Conservation (phyloP, 495 filamentous ascomycete genomes). For the Penicillium verhagenii region DNA sequence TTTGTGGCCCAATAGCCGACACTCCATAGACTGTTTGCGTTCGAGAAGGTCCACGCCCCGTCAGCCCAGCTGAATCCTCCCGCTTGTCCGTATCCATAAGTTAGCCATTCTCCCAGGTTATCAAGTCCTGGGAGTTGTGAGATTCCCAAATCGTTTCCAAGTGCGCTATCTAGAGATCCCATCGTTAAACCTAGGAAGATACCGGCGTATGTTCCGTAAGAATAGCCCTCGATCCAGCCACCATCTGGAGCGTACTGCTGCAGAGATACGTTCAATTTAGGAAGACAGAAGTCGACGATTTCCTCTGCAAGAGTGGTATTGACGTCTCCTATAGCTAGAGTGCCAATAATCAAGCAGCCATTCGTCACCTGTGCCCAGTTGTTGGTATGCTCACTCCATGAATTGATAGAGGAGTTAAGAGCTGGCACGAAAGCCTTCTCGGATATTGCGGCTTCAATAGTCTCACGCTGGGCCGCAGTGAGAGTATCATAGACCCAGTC, state of each 20-base stretch:
- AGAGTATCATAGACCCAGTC: not conserved
- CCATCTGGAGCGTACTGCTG: not conserved
- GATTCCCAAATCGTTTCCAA: not conserved
- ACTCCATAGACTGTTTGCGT: not conserved
- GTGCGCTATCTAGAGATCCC: not conserved
- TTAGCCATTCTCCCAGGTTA: not conserved
- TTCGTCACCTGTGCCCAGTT: not conserved
- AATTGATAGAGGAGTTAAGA: not conserved
- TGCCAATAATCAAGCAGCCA: not conserved
- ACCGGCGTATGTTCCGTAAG: not conserved
- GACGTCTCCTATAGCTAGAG: not conserved
- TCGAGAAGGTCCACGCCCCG: not conserved
- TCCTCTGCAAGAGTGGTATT: not conserved
- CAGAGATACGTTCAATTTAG: not conserved
- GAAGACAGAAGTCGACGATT: not conserved
- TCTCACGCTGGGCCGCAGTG: not conserved
- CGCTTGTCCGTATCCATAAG: not conserved
- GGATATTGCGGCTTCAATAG: not conserved
- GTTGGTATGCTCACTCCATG: slow-evolving; percentile 1
- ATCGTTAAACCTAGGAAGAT: not conserved
- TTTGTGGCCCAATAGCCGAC: not conserved
- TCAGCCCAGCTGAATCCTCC: not conserved
- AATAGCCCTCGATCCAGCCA: not conserved
- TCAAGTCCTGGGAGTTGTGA: not conserved
- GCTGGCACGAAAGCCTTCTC: not conserved